Evolutionary conservation across 208 protist genomes (phyloP).

Genomic region (Leishmania tropica): DNA sequence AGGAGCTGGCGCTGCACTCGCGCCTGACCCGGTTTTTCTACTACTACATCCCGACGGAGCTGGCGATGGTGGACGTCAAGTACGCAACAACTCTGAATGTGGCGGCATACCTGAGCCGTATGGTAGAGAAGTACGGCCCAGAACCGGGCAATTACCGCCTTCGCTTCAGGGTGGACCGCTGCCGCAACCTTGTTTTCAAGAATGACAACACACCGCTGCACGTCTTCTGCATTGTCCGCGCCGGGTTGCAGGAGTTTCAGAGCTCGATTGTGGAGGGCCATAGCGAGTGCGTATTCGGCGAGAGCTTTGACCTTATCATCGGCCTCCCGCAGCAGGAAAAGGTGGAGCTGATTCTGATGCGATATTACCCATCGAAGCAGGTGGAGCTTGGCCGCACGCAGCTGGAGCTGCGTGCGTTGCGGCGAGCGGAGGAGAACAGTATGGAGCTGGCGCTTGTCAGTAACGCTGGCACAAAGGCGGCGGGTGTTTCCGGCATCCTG

Average conservation of each 20-base stretch:
- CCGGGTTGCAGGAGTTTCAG: slow-evolving; percentile 59
- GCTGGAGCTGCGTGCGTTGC: slow-evolving; percentile 42
- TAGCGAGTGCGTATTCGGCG: slow-evolving; percentile 62
- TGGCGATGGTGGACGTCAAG: slow-evolving; percentile 62
- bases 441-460: slow-evolving; percentile 60
- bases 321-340: slow-evolving; percentile 70
- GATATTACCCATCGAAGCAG: slow-evolving; percentile 28
- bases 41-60: slow-evolving; percentile 66
- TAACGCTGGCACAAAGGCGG: slow-evolving; percentile 39
- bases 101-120: slow-evolving; percentile 56
- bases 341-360: slow-evolving; percentile 65
- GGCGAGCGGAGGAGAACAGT: slow-evolving; percentile 30
- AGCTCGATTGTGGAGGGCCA: slow-evolving; percentile 49
- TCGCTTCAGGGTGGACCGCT: slow-evolving; percentile 52
- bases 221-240: slow-evolving; percentile 49
- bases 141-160: slow-evolving; percentile 65
- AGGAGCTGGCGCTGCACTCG: slow-evolving; percentile 45
- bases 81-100: slow-evolving; percentile 72
- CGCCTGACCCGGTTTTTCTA: slow-evolving; percentile 70
- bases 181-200: slow-evolving; percentile 30
- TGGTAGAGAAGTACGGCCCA: slow-evolving; percentile 75
- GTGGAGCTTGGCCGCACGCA: slow-evolving; percentile 63
- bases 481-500: slow-evolving; percentile 47
- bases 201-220: slow-evolving; percentile 12
- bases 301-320: slow-evolving; percentile 63